Base-by-base conservation (phyloP, 1,284 basidiomycete species). In the Pholiota adiposa region DNA sequence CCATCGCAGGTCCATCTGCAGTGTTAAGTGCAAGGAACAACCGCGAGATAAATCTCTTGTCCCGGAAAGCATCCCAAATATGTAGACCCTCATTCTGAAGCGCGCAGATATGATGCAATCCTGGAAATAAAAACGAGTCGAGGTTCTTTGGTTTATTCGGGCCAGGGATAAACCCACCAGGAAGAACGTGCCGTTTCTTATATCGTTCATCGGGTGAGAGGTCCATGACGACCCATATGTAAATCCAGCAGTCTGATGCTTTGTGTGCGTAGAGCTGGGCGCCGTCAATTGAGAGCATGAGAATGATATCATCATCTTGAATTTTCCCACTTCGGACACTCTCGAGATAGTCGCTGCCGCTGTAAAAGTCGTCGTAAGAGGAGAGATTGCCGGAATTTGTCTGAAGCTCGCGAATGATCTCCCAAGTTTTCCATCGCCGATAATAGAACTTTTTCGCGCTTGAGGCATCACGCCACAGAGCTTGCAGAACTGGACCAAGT, bases 211-310 rank as follows among this genome's bases (percentile, higher is more conserved):
- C 62, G 0, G 72, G 72, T 4, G 65, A 31, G 3, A 69, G 54
- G 49, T 73, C 67, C 5, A 67, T 27, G 25, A 73, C 46, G 9
- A 74, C 58, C 70, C 71, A 75, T 3, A 74, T 70, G 25, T 67
- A 70, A 27, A 74, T 72, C 73, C 71, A 73, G 54, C 65, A 67
- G 51, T 74, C 71, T 0, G 70, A 73, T 16, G 51, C 44, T 56
- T 72, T 73, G 60, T 67, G 59, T 21, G 54, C 57, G 56, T 72
- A 75, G 1, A 75, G 67, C 59, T 73, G 73, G 12, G 71, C 71
- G 50, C 73, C 72, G 50, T 75, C 69, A 38, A 73, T 67, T 7
- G 72, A 72, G 18, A 72, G 53, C 61, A 72, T 62, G 19, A 72
- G 54, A 14, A 73, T 58, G 19, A 67, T 69, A 54, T 73, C 66